phyloP scores from a whole-genome alignment of 225 moss, liverwort and hornwort genomes.

The Takakia lepidozioides region DNA sequence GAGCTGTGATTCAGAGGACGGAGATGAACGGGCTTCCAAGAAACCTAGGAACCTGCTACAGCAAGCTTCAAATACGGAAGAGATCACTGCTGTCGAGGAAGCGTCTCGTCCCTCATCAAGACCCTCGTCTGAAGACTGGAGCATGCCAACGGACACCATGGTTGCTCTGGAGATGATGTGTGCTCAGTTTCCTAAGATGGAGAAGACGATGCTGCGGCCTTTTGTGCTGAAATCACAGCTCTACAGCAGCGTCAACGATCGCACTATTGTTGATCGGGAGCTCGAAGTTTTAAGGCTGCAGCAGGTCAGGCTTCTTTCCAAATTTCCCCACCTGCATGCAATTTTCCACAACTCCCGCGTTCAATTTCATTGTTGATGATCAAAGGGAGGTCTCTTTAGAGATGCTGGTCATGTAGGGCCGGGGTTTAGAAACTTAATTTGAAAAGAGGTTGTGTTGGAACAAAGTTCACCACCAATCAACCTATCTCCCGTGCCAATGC shows the following conservation, averaged over 20 bases:
- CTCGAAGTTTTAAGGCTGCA: slow-evolving; percentile 61
- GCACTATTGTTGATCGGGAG: slow-evolving; percentile 85
- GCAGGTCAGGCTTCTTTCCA: slow-evolving; percentile 3
- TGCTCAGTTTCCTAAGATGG: slow-evolving; percentile 83
- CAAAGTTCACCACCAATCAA: too few relatives aligned
- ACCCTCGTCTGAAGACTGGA: slow-evolving; percentile 72
- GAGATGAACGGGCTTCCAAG: slow-evolving; percentile 1
- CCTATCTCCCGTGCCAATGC: too few relatives aligned
- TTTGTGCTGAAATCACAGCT: slow-evolving; percentile 91
- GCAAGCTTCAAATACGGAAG: too few relatives aligned
- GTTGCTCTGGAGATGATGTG: slow-evolving; percentile 83
- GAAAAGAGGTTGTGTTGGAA: too few relatives aligned
- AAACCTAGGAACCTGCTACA: slow-evolving; percentile 2
- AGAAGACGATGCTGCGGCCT: slow-evolving; percentile 56
- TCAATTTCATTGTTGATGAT: too few relatives aligned
- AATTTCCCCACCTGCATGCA: background rate
- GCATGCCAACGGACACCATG: slow-evolving; percentile 72
- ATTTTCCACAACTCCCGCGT: background rate
- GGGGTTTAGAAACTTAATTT: too few relatives aligned
- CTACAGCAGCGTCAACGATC: slow-evolving; percentile 78
- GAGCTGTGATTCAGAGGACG: background rate
- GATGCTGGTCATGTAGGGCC: too few relatives aligned
- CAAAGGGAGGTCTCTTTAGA: too few relatives aligned
- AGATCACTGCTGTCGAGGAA: background rate
- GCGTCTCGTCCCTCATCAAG: too few relatives aligned